These are phyloP conservation scores for Solanum bulbocastanum DNA, from an alignment of 257 asterid species.

Conservation along the genomic window DNA sequence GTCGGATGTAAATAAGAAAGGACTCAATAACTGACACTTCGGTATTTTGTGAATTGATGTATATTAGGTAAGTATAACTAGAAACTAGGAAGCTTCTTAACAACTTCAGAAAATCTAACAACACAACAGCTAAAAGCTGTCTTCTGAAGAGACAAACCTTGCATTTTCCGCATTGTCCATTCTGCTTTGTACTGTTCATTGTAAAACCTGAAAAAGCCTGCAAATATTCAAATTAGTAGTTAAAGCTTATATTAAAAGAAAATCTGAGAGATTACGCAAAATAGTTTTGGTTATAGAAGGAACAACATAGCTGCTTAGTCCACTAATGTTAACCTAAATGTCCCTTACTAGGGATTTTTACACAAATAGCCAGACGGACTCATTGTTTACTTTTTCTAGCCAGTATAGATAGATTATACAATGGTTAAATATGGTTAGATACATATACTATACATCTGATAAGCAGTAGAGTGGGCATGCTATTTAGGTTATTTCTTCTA, in stretches of 20 bases:
- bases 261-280: not conserved
- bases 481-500: not conserved
- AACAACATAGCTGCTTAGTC: not conserved
- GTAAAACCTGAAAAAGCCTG: slow-evolving; percentile 30
- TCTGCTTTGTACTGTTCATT: not conserved
- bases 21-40: not conserved
- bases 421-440: not conserved
- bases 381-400: not conserved
- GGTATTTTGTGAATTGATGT: not conserved
- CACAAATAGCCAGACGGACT: not conserved
- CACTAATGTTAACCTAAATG: not conserved
- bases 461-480: not conserved
- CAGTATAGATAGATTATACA: not conserved
- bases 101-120: not conserved
- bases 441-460: not conserved
- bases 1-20: not conserved
- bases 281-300: not conserved
- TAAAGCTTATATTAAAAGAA: not conserved
- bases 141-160: slow-evolving; percentile 22
- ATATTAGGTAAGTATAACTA: not conserved
- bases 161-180: slow-evolving; percentile 13
- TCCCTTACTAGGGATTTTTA: not conserved
- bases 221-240: slow-evolving; percentile 1
- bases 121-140: not conserved
- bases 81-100: not conserved